These are phyloP conservation scores for Pyrenochaeta sp. DNA, from an alignment of 2,329 filamentous ascomycete species.

Conservation along the genomic window DNA sequence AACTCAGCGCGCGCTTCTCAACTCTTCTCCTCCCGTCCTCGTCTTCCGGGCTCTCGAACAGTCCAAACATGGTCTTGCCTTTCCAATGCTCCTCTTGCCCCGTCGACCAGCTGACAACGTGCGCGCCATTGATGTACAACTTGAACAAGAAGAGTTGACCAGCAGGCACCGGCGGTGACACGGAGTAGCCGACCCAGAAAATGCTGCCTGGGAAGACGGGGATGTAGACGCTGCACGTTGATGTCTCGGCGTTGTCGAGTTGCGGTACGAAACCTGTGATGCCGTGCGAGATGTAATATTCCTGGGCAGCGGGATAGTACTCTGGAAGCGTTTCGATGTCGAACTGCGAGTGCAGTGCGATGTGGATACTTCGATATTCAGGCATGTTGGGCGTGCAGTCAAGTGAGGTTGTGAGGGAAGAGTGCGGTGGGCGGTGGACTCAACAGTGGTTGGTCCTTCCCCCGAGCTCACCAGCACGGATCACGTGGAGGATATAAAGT, in stretches of 20 bases:
- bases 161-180: constrained; percentile 39
- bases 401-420: neutral
- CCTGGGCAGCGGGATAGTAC: constrained; percentile 33
- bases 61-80: constrained; percentile 55
- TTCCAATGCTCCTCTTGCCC: constrained; percentile 52
- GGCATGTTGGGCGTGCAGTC: constrained; percentile 30
- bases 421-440: no score
- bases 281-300: constrained; percentile 17
- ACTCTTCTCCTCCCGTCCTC: constrained; percentile 38
- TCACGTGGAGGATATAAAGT: no score
- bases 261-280: constrained; percentile 10
- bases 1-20: constrained; percentile 54
- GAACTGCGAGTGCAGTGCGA: constrained; percentile 53
- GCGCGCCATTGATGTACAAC: constrained; percentile 49
- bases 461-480: no score
- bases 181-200: constrained; percentile 55
- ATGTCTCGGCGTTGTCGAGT: constrained; percentile 28
- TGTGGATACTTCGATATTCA: constrained; percentile 46
- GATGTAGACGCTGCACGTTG: constrained; percentile 46
- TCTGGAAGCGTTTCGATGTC: constrained; percentile 51
- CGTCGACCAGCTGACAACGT: constrained; percentile 54
- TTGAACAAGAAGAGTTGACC: constrained; percentile 55
- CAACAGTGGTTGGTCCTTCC: no score
- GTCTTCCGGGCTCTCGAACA: constrained; percentile 46
- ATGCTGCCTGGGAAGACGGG: constrained; percentile 45